Percentiles rank a stretch among this genome's conserved stretches.
Conservation (phyloP, 2,329 filamentous ascomycete species). For the Sarocladiaceae sp. region DNA sequence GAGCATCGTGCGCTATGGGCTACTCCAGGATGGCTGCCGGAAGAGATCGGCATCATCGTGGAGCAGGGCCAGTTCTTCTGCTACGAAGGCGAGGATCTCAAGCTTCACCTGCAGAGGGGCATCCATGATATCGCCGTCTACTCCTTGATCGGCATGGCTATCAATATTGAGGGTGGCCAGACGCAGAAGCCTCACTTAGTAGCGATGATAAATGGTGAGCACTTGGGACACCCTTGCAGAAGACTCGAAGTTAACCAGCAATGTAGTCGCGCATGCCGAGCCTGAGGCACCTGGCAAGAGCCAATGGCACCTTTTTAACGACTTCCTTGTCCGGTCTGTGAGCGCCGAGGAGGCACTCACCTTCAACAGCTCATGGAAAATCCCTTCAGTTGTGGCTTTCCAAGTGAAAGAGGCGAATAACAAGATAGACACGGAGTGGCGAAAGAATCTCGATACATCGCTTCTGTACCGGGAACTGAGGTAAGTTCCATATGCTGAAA, state of each 20-base stretch:
- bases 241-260: neutral
- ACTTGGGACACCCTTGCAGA: neutral
- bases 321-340: slow-evolving; percentile 83
- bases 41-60: slow-evolving; percentile 88
- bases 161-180: slow-evolving; percentile 81
- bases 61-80: slow-evolving; percentile 90
- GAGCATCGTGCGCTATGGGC: slow-evolving; percentile 81
- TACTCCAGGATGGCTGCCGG: slow-evolving; percentile 82
- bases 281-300: slow-evolving; percentile 51
- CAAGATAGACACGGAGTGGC: slow-evolving; percentile 80
- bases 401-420: slow-evolving; percentile 79
- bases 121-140: slow-evolving; percentile 81
- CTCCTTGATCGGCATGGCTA: slow-evolving; percentile 82
- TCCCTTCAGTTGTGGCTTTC: slow-evolving; percentile 80
- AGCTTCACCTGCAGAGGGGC: slow-evolving; percentile 69
- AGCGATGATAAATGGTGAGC: slow-evolving; percentile 75
- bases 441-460: slow-evolving; percentile 72
- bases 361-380: slow-evolving; percentile 89
- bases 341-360: slow-evolving; percentile 76
- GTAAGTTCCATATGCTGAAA: slow-evolving; percentile 27
- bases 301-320: slow-evolving; percentile 95
- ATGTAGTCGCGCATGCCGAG: slow-evolving; percentile 59
- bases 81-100: slow-evolving; percentile 87
- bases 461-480: slow-evolving; percentile 69
- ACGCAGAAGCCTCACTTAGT: slow-evolving; percentile 87